These are phyloP conservation scores for Penicillium coprophilum DNA, from an alignment of 495 filamentous ascomycete species.

Conservation along the genomic window DNA sequence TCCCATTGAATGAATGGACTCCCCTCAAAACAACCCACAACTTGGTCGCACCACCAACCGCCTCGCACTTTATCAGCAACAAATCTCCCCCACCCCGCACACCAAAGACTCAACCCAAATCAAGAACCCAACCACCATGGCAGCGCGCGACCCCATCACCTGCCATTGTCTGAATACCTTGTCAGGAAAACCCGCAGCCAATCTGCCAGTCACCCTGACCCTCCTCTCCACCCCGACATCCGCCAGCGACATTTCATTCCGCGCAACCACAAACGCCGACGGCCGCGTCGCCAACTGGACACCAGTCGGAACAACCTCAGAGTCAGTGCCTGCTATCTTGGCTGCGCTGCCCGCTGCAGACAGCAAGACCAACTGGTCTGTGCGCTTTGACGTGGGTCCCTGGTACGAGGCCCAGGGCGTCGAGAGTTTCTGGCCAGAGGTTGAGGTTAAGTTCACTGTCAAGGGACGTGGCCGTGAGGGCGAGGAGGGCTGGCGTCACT, in stretches of 20 bases:
- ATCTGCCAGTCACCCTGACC: conserved; percentile 56
- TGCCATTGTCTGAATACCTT: conserved; percentile 73
- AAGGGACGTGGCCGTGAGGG: conserved; percentile 53
- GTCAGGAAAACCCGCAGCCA: conserved; percentile 61
- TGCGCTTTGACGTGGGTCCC: conserved; percentile 72
- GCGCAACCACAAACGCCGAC: conserved; percentile 75
- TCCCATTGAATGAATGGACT: conserved; percentile 33
- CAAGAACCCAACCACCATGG: conserved; percentile 26
- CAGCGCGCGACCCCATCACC: conserved; percentile 68
- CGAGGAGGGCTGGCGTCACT: conserved; percentile 69
- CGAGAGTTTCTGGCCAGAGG: conserved; percentile 86
- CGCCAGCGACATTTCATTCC: conserved; percentile 50
- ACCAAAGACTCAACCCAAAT: conserved; percentile 20
- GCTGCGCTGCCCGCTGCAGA: conserved; percentile 36
- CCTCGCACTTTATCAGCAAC: conserved; percentile 41
- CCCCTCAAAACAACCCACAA: conserved; percentile 18
- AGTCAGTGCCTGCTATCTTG: conserved; percentile 53
- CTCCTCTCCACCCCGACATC: conserved; percentile 40
- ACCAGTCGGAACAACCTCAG: conserved; percentile 45
- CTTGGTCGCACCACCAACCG: conserved; percentile 36
- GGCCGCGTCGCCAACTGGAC: conserved; percentile 82
- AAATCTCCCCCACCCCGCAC: conserved; percentile 26
- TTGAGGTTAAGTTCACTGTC: conserved; percentile 82
- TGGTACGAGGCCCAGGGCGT: conserved; percentile 71
- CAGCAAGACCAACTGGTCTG: conserved; percentile 61